Conservation (phyloP, 495 filamentous ascomycete genomes). For the Penicillium paxilli region DNA sequence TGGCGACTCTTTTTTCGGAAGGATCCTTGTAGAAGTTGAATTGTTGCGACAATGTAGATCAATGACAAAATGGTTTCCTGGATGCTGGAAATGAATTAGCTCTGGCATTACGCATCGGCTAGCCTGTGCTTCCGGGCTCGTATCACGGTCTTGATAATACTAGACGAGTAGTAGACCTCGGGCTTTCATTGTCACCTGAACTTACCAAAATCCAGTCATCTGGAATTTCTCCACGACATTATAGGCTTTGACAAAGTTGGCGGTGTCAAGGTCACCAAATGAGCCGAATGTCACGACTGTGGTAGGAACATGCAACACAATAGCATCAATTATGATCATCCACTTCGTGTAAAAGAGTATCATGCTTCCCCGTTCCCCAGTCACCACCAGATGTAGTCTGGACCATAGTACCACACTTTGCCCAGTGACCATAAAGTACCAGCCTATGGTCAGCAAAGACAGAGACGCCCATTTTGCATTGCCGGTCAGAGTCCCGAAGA, state of each 20-base stretch:
- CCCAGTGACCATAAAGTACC: background rate
- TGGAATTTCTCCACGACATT: constrained; percentile 1
- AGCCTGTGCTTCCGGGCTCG: too few species aligned
- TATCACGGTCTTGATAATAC: too few species aligned
- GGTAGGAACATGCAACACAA: background rate
- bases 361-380: background rate
- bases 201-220: background rate
- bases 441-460: background rate
- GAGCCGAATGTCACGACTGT: background rate
- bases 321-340: background rate
- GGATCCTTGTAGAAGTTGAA: background rate
- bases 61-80: background rate
- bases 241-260: background rate
- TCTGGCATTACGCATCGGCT: too few species aligned
- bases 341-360: background rate
- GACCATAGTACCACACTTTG: background rate
- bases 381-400: background rate
- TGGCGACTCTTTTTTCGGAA: background rate
- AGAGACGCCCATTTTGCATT: background rate
- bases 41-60: background rate
- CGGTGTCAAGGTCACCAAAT: background rate
- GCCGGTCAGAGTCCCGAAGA: background rate
- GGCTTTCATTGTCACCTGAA: background rate
- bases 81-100: background rate
- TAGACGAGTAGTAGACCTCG: too few species aligned